A percentile compares a stretch with the other conserved stretches of the same genome.
These are phyloP conservation scores for Thalia dealbata DNA, from an alignment of 176 grass and related monocot genomes.

Conservation along the genomic window DNA sequence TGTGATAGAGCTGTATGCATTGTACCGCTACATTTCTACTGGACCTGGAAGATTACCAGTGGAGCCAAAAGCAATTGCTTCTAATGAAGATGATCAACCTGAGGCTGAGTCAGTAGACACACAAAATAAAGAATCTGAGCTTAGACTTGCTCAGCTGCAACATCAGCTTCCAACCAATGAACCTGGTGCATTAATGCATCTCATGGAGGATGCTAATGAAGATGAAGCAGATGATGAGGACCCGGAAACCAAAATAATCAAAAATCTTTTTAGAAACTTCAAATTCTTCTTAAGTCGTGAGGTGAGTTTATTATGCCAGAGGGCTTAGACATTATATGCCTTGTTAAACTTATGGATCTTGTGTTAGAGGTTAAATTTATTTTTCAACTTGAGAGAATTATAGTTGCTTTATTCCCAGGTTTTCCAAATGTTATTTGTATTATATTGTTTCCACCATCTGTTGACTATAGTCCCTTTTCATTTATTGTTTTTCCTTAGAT, in stretches of 20 bases:
- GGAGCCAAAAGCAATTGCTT: conserved; percentile 25
- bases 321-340: neutral
- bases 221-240: conserved; percentile 47
- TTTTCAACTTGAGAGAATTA: neutral
- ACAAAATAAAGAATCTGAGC: conserved; percentile 59
- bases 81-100: conserved; percentile 32
- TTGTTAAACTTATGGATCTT: neutral
- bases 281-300: conserved; percentile 93
- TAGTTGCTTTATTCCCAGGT: neutral
- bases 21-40: conserved; percentile 68
- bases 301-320: conserved; percentile 30
- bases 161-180: conserved; percentile 86
- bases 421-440: neutral
- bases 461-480: no score
- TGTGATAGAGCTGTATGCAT: conserved; percentile 65
- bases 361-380: neutral
- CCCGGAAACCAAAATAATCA: conserved; percentile 50
- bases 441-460: neutral
- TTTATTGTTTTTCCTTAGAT: no score
- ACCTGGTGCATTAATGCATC: conserved; percentile 87
- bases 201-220: conserved; percentile 62
- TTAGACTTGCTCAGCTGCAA: conserved; percentile 84
- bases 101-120: conserved; percentile 31
- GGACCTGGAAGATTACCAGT: conserved; percentile 30
- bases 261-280: conserved; percentile 69